Base-by-base conservation (phyloP, 208 protist genomes). In the Leishmania turanica region DNA sequence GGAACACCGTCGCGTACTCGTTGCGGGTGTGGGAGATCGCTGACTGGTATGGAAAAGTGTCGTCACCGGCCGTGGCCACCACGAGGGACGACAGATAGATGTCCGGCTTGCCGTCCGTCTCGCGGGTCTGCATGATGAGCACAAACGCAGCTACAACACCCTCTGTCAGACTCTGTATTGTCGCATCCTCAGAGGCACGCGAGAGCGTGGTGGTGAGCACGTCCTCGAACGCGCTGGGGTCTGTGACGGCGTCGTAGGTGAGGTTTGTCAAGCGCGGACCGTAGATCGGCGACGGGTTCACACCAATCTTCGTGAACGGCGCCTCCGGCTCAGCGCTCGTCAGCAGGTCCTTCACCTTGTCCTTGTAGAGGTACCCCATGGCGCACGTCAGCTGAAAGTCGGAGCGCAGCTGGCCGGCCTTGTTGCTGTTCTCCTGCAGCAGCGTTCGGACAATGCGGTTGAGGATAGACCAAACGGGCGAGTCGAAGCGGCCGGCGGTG, bases 271-370 rank as follows among this genome's bases (percentile, higher is more conserved):
- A 81, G 19, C 90, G 89, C 3, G 93, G 91, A 15, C 93, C 93
- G 84, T 90, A 93, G 58, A 96, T 94, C 11, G 93, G 93, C 8
- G 93, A 96, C 8, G 93, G 90, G 74, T 92, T 87, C 40, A 96
- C 85, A 27, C 73, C 76, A 7, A 95, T 76, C 65, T 84, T 84
- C 71, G 92, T 87, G 81, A 96, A 95, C 8, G 76, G 75, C 31
- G 71, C 54, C 47, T 81, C 86, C 24, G 71, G 72, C 3, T 82
- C 84, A n/a, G 80, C 75, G 49, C 80, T 74, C 56, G 74, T 77
- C 24, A 93, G 85, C 62, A 96, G 69, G 76, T 96, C 91, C 83
- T 89, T 89, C 73, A 90, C 87, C 79, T 93, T 92, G 86, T 94
- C 90, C n/a, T 87, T 72, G 79, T 88, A 79, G 56, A 96, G 78